These are phyloP conservation scores for Nannochloris sp. DNA, from an alignment of 139 green algal genomes.

Conservation along the genomic window DNA sequence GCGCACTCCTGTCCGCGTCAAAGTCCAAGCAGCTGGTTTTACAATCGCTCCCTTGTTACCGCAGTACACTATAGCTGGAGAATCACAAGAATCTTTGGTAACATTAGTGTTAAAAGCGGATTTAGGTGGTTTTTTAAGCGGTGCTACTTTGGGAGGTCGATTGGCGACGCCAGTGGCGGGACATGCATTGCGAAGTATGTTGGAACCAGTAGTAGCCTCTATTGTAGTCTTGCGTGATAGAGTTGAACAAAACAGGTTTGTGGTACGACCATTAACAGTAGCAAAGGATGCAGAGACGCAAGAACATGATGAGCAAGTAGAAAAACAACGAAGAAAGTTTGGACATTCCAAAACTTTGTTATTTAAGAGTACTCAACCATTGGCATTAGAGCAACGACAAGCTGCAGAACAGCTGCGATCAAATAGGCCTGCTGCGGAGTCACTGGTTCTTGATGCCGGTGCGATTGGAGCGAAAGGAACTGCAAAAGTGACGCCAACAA, in stretches of 20 bases:
- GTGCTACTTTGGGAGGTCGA: background rate
- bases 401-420: background rate
- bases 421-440: background rate
- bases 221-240: constrained; percentile 32
- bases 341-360: background rate
- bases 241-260: constrained; percentile 38
- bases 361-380: background rate
- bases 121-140: constrained; percentile 31
- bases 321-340: background rate
- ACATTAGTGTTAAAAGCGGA: constrained; percentile 48
- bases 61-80: constrained; percentile 14
- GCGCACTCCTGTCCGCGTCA: constrained; percentile 20
- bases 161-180: background rate
- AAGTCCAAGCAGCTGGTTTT: constrained; percentile 38
- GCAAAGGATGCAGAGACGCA: background rate
- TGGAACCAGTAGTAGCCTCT: constrained; percentile 34
- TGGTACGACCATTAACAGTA: constrained; percentile 24
- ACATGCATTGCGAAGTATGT: constrained; percentile 5
- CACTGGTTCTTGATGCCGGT: constrained; percentile 7
- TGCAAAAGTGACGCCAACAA: background rate
- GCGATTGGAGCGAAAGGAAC: constrained; percentile 6
- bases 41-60: constrained; percentile 44
- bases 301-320: background rate
- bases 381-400: background rate
- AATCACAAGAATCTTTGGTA: constrained; percentile 38